Evolutionary conservation across 352 stramenopile genomes (phyloP), one percentile per base, ranked within the genome.

Genomic region (Globisporangium middletonii): DNA sequence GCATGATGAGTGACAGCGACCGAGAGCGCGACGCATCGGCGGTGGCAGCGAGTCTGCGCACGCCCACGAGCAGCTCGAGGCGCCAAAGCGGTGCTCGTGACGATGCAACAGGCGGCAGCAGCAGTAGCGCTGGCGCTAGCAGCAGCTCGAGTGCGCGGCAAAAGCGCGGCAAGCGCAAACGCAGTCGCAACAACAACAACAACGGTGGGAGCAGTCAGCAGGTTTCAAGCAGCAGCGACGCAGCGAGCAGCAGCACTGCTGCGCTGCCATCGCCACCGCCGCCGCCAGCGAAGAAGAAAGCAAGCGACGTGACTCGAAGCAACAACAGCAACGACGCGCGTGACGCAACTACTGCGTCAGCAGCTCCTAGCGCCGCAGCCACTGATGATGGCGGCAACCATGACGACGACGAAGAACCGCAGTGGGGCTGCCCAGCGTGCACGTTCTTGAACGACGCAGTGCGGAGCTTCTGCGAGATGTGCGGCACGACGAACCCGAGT

Each of bases 391-490:
- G 55, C 18, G 44, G 16, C n/a, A 12, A 23, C 18, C 28, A 68
- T 35, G 33, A 65, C 28, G 53, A 65, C 11, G 57, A 47, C 4
- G 43, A 52, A 6, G 54, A 59, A 33, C 15, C 57, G 19, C 63
- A 82, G 55, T 92, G 82, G 82, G 71, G 56, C n/a, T 92, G 82
- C 45, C 68, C 73, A 0, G 68, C 76, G 28, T 92, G 82, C 57
- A 92, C 82, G 50, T 92, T 75, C 55, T 63, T 90, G 5, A 92
- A 92, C 56, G 82, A 85, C 42, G 54, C 67, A 18, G 48, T 67
- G 62, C 79, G 79, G 19, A 60, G 64, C 26, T 86, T 86, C 49
- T 92, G 82, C 53, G 82, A 89, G 51, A 92, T 90, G 82, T 92
- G 82, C 58, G 73, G 71, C 50, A 88, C 79, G 0, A 42, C 74